phyloP scores from a whole-genome alignment of 75 land plant genomes.

The Picea glauca region DNA sequence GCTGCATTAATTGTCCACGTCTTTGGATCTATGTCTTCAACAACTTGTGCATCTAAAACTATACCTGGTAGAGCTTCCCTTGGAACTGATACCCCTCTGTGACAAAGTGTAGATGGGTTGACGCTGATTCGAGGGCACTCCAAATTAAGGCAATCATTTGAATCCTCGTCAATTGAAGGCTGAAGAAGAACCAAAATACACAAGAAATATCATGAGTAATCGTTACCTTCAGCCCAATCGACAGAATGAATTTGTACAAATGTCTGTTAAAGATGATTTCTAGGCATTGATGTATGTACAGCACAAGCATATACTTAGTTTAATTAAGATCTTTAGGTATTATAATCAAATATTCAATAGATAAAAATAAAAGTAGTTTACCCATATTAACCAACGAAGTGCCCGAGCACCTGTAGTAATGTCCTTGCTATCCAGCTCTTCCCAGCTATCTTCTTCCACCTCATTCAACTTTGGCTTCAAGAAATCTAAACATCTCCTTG shows the following conservation, averaged over 20 bases:
- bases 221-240: background rate
- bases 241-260: background rate
- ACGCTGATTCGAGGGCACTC: conserved; percentile 79
- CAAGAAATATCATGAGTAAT: background rate
- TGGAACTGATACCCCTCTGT: conserved; percentile 44
- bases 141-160: conserved; percentile 35
- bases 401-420: conserved; percentile 61
- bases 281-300: background rate
- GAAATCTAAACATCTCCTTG: conserved; percentile 50
- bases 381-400: conserved; percentile 91
- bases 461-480: conserved; percentile 64
- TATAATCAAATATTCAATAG: background rate
- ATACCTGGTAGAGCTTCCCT: conserved; percentile 54
- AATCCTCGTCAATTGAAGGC: conserved; percentile 76
- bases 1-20: conserved; percentile 56
- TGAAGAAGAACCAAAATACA: conserved; percentile 24
- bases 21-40: conserved; percentile 74
- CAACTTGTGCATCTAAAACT: conserved; percentile 48
- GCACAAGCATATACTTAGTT: background rate
- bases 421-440: conserved; percentile 62
- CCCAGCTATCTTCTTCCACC: conserved; percentile 85
- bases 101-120: conserved; percentile 61
- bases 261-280: background rate
- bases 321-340: background rate
- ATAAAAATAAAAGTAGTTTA: conserved; percentile 15